These are phyloP conservation scores for Kwoniella mangroviensis DNA, from an alignment of 768 basidiomycete genomes.

Conservation along the genomic window DNA sequence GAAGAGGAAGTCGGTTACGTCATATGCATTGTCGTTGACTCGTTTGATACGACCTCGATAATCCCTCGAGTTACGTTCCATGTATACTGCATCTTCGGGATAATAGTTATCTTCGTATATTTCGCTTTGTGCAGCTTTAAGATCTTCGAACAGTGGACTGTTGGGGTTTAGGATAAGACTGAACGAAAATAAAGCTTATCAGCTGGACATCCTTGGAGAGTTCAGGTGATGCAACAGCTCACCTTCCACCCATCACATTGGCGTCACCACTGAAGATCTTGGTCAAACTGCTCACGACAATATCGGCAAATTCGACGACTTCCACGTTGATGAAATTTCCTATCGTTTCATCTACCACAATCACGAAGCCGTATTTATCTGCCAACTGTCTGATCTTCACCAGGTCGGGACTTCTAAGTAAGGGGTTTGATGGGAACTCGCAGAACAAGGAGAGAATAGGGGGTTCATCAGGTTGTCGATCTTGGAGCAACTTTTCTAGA, in stretches of 20 bases:
- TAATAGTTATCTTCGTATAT: slow-evolving; percentile 86
- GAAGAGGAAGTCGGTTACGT: slow-evolving; percentile 76
- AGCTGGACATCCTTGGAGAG: background rate
- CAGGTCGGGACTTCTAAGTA: slow-evolving; percentile 82
- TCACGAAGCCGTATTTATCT: slow-evolving; percentile 82
- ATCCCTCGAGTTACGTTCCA: slow-evolving; percentile 98
- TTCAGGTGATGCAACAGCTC: slow-evolving; percentile 41
- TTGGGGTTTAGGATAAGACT: slow-evolving; percentile 88
- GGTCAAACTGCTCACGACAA: slow-evolving; percentile 87
- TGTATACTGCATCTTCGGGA: slow-evolving; percentile 87
- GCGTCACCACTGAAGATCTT: slow-evolving; percentile 94
- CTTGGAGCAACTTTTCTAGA: slow-evolving; percentile 67
- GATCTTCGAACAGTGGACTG: slow-evolving; percentile 68
- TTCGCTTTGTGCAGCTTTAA: slow-evolving; percentile 67
- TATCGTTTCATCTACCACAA: slow-evolving; percentile 92
- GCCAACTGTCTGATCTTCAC: slow-evolving; percentile 75
- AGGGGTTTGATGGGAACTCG: slow-evolving; percentile 94
- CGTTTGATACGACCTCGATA: slow-evolving; percentile 73
- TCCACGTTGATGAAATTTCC: slow-evolving; percentile 95
- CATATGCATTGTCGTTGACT: slow-evolving; percentile 82
- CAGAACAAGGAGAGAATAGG: slow-evolving; percentile 82
- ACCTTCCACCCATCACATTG: slow-evolving; percentile 99
- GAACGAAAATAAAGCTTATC: background rate
- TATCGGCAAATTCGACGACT: slow-evolving; percentile 80
- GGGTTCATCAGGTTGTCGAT: slow-evolving; percentile 59